phyloP scores from a whole-genome alignment of 1,284 basidiomycete genomes.

The Kwoniella shivajii region DNA sequence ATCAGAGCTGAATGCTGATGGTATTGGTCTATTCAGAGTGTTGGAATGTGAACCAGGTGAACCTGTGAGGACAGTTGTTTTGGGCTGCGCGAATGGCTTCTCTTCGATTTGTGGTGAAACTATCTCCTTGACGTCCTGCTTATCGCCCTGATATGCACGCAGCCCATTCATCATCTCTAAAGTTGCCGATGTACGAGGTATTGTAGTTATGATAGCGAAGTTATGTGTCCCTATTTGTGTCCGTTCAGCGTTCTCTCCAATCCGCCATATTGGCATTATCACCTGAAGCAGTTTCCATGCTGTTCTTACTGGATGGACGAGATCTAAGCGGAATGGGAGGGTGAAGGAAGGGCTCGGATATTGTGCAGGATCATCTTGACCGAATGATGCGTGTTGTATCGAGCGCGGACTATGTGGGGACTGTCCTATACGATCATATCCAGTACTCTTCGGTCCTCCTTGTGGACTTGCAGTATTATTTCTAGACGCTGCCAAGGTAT shows the following conservation, averaged over 20 bases:
- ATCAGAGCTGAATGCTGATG: neutral
- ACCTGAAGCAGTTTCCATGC: conserved; percentile 41
- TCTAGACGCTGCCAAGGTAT: neutral
- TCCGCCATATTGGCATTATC: conserved; percentile 28
- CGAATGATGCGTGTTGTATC: too few relatives aligned
- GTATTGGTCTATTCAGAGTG: neutral
- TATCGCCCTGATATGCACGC: neutral
- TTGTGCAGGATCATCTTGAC: neutral
- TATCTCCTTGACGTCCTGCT: neutral
- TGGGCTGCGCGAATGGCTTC: neutral
- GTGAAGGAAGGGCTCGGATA: neutral
- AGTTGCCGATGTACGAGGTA: conserved; percentile 21
- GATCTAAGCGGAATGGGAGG: conserved; percentile 8
- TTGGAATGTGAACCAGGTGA: neutral
- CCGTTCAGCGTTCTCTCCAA: neutral
- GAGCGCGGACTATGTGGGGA: conserved; percentile 14
- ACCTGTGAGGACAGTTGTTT: neutral
- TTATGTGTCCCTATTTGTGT: conserved; percentile 27
- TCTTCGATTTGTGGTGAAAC: neutral
- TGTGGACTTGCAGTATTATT: neutral
- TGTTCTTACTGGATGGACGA: conserved; percentile 26
- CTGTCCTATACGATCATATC: conserved; percentile 1
- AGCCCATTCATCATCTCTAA: too few relatives aligned
- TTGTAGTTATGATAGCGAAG: conserved; percentile 39
- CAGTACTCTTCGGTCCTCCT: conserved; percentile 4